phyloP scores from a whole-genome alignment of 2,329 filamentous ascomycete species.

The Fonsecaea erecta region DNA sequence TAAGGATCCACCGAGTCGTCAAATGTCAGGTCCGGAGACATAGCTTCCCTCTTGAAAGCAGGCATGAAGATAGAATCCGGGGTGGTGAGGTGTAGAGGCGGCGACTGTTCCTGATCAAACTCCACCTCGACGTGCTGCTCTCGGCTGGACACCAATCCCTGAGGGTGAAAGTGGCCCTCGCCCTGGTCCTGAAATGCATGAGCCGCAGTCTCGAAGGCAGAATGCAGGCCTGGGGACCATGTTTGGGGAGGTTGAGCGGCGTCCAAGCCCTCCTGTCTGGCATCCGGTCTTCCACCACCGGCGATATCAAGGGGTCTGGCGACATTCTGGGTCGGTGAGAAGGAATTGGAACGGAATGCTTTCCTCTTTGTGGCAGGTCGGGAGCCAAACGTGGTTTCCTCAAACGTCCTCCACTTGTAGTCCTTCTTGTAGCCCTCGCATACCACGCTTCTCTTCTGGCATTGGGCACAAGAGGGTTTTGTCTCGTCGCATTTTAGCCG shows the following conservation, averaged over 20 bases:
- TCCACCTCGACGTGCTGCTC: conserved; percentile 4
- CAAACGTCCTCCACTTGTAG: conserved; percentile 75
- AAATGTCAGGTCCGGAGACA: conserved; percentile 25
- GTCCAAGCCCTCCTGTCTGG: background rate
- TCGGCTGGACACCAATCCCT: conserved; percentile 11
- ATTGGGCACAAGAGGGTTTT: conserved; percentile 70
- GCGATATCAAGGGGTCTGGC: conserved; percentile 34
- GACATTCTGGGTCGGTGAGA: conserved; percentile 42
- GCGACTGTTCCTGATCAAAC: background rate
- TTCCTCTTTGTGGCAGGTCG: conserved; percentile 49
- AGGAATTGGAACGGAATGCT: conserved; percentile 32
- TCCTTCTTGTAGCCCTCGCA: conserved; percentile 76
- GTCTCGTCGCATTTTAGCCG: conserved; percentile 75
- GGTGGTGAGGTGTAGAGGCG: conserved; percentile 13
- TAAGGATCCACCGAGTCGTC: conserved; percentile 40
- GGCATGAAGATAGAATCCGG: conserved; percentile 27
- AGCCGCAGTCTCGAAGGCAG: conserved; percentile 32
- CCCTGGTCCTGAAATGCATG: conserved; percentile 28
- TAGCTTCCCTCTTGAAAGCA: conserved; percentile 22
- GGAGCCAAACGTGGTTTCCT: conserved; percentile 61
- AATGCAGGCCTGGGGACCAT: conserved; percentile 34
- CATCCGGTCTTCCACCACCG: conserved; percentile 3
- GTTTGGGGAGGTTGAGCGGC: conserved; percentile 18
- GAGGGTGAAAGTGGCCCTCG: conserved; percentile 1
- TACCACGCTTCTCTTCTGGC: conserved; percentile 65